Evolutionary conservation across 2,329 filamentous ascomycete genomes (phyloP), one percentile per base, ranked within the genome.

Genomic region (Dactylonectria estremocensis): DNA sequence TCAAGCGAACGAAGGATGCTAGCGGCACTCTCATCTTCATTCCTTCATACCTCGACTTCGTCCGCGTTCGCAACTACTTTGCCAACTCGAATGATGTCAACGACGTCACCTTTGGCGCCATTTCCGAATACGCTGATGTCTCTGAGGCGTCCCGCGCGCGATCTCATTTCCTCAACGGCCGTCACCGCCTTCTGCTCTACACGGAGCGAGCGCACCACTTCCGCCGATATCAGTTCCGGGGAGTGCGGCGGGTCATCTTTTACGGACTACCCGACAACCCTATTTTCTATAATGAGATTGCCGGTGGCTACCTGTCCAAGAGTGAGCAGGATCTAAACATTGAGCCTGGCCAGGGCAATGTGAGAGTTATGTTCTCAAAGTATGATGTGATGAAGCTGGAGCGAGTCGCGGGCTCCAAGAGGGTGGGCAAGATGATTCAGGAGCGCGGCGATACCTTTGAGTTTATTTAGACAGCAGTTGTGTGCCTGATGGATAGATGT

Each of bases 191-290:
- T 18, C 82, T 99, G 45, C 85, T 99, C 16, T 99, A 98, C 82
- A 97, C 95, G 2, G 95, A 97, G 80, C 91, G 96, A 66, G 93
- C 95, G n/a, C 96, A 99, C 81, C 96, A 99, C 81, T 98, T 98
- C 86, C 90, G 94, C 56, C 88, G 96, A n/a, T 95, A 96, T 77
- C 88, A 89, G 72, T 87, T 99, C 61, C 88, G 90, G 40, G 96
- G 96, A 22, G 94, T 96, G 14, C 91, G 91, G 79, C 87, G 91
- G 46, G 89, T 98, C n/a, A 87, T 98, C 58, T 92, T 97, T 85
- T 98, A 98, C 79, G 93, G 91, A 1, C 80, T 98, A 35, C 96
- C 96, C 0, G 95, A 98, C 75, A 97, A 98, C 78, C 92, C 93
- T 28, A 79, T 88, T 20, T 95, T 96, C 75, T 97, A 95, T 79